Conservation (phyloP, 2,329 filamentous ascomycete genomes). For the Arachnopeziza araneosa region DNA sequence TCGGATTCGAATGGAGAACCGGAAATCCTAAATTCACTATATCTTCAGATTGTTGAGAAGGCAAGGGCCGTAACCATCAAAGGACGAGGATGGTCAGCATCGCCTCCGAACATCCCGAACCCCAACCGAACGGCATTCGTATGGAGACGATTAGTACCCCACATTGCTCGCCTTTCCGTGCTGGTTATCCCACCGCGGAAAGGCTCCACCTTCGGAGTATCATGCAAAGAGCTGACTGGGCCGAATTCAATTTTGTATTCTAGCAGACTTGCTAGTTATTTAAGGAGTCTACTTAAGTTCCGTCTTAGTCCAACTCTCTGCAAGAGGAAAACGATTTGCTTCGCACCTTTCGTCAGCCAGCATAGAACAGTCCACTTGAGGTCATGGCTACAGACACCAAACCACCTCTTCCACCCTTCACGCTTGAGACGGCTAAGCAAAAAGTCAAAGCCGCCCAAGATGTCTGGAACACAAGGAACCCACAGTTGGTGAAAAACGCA, state of each 20-base stretch:
- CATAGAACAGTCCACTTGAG: not conserved
- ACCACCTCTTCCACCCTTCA: constrained; percentile 66
- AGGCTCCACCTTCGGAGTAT: not conserved
- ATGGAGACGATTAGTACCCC: not conserved
- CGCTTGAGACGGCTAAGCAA: constrained; percentile 59
- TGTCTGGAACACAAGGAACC: constrained; percentile 73
- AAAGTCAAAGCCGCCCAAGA: constrained; percentile 85
- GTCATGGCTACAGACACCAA: constrained; percentile 1
- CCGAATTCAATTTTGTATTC: not conserved
- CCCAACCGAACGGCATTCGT: not conserved
- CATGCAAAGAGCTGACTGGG: not conserved
- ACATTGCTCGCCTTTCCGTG: not conserved
- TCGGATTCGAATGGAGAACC: too few relatives aligned
- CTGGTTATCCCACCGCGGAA: not conserved
- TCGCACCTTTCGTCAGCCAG: not conserved
- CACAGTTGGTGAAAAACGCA: constrained; percentile 57
- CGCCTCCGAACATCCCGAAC: not conserved
- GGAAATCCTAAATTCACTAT: too few relatives aligned
- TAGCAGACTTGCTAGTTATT: not conserved
- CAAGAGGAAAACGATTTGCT: not conserved
- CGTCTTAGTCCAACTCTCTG: not conserved
- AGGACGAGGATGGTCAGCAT: not conserved
- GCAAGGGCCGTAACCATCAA: not conserved
- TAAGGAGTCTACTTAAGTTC: not conserved
- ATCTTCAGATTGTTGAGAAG: not conserved